Base-by-base conservation (phyloP, 208 protist genomes). In the Balamuthia mandrillaris region DNA sequence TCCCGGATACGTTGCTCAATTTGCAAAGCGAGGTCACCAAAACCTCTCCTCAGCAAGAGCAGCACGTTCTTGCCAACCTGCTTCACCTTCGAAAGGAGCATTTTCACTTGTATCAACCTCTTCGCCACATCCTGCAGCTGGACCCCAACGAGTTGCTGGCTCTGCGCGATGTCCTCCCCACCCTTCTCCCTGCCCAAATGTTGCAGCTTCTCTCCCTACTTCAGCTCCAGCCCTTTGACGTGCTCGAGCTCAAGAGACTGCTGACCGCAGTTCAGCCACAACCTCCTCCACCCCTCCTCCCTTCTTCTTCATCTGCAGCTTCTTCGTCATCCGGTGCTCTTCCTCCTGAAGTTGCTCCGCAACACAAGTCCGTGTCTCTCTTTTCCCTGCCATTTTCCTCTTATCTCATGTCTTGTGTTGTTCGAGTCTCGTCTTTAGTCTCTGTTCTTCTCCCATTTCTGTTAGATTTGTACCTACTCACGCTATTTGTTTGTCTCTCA, bases 41-140 rank as follows among this genome's bases (percentile, higher is more conserved):
- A 18, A 33, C 77, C 41, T 29, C 33, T 6, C 14, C 39, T 31
- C 27, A 42, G 33, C 41, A 66, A 0, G 41, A 75, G 41, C 47
- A 78, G 77, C 33, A 12, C 56, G 60, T 86, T 7, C 82, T 86
- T 3, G 29, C 65, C 29, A 14, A 75, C 37, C 45, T 86, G 5
- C 82, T 86, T 21, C 58, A 65, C 35, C 81, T 85, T 18, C 81
- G 52, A 54, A 85, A 60, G 47, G 81, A 85, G 51, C 77, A 85
- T 65, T 85, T 81, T n/a, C 81, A 85, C 51, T 65, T 85, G 24
- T 85, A 85, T 33, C 66, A 70, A 44, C 81, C 81, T n/a, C 81
- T 85, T 7, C 45, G 56, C 56, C 49, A 60, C 24, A 37, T 85
- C 6, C 51, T 85, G 14, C 44, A 44, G 51, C 81, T 85, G 29